Evolutionary conservation across 2,329 filamentous ascomycete species (phyloP).

Genomic region (Aschersonia sp.): DNA sequence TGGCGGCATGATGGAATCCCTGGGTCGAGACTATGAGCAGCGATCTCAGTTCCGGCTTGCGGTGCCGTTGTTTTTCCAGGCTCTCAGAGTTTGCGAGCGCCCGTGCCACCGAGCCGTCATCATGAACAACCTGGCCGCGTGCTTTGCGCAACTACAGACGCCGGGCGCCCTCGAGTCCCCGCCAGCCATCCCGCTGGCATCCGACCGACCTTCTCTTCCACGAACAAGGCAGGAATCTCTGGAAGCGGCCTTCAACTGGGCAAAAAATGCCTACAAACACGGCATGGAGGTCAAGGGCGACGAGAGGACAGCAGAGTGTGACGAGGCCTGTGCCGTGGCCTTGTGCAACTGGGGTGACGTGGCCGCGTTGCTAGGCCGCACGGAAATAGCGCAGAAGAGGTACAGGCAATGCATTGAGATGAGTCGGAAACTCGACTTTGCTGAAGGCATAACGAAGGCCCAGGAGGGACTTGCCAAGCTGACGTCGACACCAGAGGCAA

Average conservation of each 20-base stretch:
- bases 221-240: slow-evolving; percentile 46
- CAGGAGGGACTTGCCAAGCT: slow-evolving; percentile 30
- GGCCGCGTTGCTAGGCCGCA: slow-evolving; percentile 56
- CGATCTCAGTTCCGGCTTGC: slow-evolving; percentile 67
- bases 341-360: slow-evolving; percentile 82
- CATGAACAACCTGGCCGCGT: slow-evolving; percentile 72
- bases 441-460: slow-evolving; percentile 36
- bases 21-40: slow-evolving; percentile 63
- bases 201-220: slow-evolving; percentile 15
- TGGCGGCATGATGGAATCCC: slow-evolving; percentile 59
- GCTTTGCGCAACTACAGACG: slow-evolving; percentile 53
- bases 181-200: slow-evolving; percentile 12
- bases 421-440: slow-evolving; percentile 37
- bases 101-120: slow-evolving; percentile 69
- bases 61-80: slow-evolving; percentile 75
- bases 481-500: slow-evolving; percentile 3
- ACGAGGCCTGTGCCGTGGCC: slow-evolving; percentile 67
- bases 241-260: slow-evolving; percentile 62
- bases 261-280: slow-evolving; percentile 57
- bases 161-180: slow-evolving; percentile 16
- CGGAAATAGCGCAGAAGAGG: slow-evolving; percentile 47
- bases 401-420: slow-evolving; percentile 56
- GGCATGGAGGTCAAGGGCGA: slow-evolving; percentile 51
- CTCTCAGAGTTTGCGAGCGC: slow-evolving; percentile 50
- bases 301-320: slow-evolving; percentile 62